Percentiles rank a stretch among this genome's conserved stretches.
phyloP scores from a whole-genome alignment of 2,329 filamentous ascomycete species.

The Alternaria consortialis region DNA sequence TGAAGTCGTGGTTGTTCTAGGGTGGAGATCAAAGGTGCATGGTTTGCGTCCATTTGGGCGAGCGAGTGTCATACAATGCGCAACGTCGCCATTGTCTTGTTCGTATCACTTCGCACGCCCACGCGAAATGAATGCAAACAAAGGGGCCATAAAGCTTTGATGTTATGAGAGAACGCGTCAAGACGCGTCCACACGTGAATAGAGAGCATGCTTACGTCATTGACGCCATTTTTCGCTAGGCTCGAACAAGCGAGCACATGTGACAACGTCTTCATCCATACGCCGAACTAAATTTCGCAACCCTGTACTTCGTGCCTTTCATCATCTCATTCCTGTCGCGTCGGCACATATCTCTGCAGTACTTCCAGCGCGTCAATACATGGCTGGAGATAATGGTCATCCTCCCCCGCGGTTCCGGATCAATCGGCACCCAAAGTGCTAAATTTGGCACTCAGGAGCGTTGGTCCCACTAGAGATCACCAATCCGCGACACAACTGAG shows the following conservation, averaged over 20 bases:
- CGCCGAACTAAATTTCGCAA: background rate
- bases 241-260: background rate
- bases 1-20: background rate
- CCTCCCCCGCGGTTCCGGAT: conserved; percentile 14
- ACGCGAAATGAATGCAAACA: background rate
- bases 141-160: background rate
- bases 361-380: background rate
- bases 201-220: background rate
- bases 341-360: background rate
- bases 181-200: background rate
- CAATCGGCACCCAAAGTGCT: conserved; percentile 26
- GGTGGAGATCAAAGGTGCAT: background rate
- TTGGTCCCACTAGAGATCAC: conserved; percentile 24
- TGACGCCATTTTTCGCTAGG: background rate
- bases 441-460: conserved; percentile 13
- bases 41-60: background rate
- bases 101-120: background rate
- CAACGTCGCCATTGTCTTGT: background rate
- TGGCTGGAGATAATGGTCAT: background rate
- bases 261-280: background rate
- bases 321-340: background rate
- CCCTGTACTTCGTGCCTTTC: background rate
- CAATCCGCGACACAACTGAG: conserved; percentile 29
- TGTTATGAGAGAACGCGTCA: background rate
- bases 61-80: background rate